Evolutionary conservation across 1,139 yeast genomes (phyloP), one percentile per base, ranked within the genome.

Genomic region (Schizosaccharomyces versatilis): DNA sequence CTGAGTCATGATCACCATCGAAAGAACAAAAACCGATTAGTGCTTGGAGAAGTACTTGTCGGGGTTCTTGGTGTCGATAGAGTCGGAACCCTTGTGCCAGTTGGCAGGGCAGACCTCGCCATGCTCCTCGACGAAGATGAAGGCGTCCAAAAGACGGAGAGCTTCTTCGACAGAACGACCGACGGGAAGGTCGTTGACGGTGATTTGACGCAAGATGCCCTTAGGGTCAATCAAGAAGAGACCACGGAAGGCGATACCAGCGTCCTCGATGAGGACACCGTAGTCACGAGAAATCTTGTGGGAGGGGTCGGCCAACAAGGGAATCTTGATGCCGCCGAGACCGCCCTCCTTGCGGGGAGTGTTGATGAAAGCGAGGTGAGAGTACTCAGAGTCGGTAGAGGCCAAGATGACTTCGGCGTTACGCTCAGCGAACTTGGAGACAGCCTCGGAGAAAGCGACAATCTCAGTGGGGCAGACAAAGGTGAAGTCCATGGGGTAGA

Each of bases 161-260:
- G 96, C 83, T 78, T 90, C 98, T 63, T 86, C 95, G 63, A 88
- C 97, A 66, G 85, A 83, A 79, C 98, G 86, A 71, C 98, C 98
- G 64, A 90, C 98, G 70, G 97, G 95, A 71, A 88, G 81, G 71
- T 90, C 96, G 47, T 40, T 53, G 48, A 54, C 36, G 57, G 57
- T 57, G 56, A 42, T 47, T 40, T 42, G 55, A 24, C 56, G 54
- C 40, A 51, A 36, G n/a, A 38, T 40, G 1, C 55, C 54, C 12
- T 54, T 51, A 69, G 97, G 97, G 74, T 90, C 97, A 68, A 90
- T 90, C 73, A 90, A 73, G 77, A 90, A 90, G 73, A 88, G 80
- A 71, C 97, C 97, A 80, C 98, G 86, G 69, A 90, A 79, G 63
- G 95, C 95, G 67, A 88, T 72, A 73, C 98, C 98, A 67, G 77